Conservation (phyloP, 805 yeast genomes). For the Saturnispora serradocipensis region DNA sequence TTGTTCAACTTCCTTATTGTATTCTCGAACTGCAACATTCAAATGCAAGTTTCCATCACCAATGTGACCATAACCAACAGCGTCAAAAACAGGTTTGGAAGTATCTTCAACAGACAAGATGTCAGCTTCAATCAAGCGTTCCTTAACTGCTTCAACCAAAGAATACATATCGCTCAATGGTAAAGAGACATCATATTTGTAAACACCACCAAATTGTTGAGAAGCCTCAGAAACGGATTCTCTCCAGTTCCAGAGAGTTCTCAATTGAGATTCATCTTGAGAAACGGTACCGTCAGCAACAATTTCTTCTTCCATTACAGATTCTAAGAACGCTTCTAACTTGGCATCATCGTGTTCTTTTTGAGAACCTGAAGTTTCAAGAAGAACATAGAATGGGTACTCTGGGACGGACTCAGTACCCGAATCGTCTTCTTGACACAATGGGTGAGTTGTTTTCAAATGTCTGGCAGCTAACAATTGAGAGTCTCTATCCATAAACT, state of each 20-base stretch:
- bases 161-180: conserved; percentile 78
- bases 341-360: conserved; percentile 90
- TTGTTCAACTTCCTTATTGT: conserved; percentile 68
- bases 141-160: conserved; percentile 70
- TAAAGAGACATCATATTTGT: conserved; percentile 91
- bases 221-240: conserved; percentile 89
- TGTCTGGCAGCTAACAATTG: conserved; percentile 57
- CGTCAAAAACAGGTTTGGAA: conserved; percentile 69
- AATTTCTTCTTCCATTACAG: conserved; percentile 71
- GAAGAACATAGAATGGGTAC: conserved; percentile 82
- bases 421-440: conserved; percentile 51
- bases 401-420: conserved; percentile 31
- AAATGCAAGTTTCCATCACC: conserved; percentile 97
- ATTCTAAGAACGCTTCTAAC: conserved; percentile 74
- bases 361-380: conserved; percentile 94
- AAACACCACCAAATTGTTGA: conserved; percentile 83
- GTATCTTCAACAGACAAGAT: conserved; percentile 55
- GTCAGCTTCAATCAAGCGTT: conserved; percentile 43
- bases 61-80: conserved; percentile 95
- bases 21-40: conserved; percentile 83
- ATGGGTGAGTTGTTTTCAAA: conserved; percentile 59
- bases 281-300: conserved; percentile 95
- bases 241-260: conserved; percentile 89
- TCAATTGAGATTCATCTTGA: conserved; percentile 83
- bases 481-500: conserved; percentile 76